phyloP scores from a whole-genome alignment of 2,329 filamentous ascomycete genomes.

The Grosmannia huntii region DNA sequence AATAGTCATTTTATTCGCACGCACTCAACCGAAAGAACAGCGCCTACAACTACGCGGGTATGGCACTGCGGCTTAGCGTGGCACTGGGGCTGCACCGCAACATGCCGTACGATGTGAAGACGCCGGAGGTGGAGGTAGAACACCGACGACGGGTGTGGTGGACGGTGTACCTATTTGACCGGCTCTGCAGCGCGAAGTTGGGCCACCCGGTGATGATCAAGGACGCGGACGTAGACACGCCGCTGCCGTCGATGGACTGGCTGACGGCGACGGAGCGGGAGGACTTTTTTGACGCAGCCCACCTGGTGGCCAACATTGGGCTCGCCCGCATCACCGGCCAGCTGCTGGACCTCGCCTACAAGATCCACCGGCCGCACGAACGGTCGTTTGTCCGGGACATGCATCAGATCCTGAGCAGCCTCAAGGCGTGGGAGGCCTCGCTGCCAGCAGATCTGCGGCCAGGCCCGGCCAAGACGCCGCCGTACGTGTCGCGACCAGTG shows the following conservation, averaged over 20 bases:
- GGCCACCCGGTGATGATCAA: conserved; percentile 3
- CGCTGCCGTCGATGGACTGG: not conserved
- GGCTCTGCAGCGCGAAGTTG: conserved; percentile 3
- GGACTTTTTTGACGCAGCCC: not conserved
- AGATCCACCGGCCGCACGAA: conserved; percentile 1
- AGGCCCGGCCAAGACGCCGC: not conserved
- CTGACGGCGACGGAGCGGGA: not conserved
- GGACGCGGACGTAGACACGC: conserved; percentile 1
- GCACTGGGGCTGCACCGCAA: conserved; percentile 25
- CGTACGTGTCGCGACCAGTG: not conserved
- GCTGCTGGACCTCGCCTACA: conserved; percentile 1
- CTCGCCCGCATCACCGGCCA: not conserved
- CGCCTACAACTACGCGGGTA: conserved; percentile 23
- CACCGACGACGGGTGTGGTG: conserved; percentile 13
- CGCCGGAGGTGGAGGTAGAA: conserved; percentile 16
- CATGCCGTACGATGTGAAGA: conserved; percentile 20
- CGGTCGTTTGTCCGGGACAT: conserved; percentile 1
- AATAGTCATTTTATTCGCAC: conserved; percentile 22
- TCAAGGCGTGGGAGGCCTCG: conserved; percentile 8
- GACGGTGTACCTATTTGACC: conserved; percentile 2
- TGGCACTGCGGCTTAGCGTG: conserved; percentile 23
- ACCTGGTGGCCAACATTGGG: conserved; percentile 1
- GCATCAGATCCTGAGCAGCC: not conserved
- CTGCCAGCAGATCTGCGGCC: not conserved
- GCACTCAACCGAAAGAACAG: conserved; percentile 25